A percentile compares a stretch with the other conserved stretches of the same genome.
Conservation (phyloP, 208 protist species). For the Blechomonas ayalai region DNA sequence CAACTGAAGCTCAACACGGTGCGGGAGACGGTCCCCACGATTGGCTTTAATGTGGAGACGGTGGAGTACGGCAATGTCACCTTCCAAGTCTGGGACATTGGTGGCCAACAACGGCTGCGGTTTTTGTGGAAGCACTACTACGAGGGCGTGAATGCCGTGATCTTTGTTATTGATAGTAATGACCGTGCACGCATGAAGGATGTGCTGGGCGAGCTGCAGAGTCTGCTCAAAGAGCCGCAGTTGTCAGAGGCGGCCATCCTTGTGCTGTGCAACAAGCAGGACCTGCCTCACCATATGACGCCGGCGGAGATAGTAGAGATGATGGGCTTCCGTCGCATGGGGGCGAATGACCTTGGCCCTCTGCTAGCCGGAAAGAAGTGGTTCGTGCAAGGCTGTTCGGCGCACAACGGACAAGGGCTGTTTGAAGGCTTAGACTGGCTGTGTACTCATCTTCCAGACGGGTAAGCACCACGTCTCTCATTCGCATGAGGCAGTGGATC, state of each 20-base stretch:
- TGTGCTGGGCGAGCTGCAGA: conserved; percentile 63
- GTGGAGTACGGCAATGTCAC: conserved; percentile 97
- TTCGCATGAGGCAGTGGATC: too few relatives aligned
- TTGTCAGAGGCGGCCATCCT: conserved; percentile 63
- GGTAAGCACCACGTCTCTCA: too few relatives aligned
- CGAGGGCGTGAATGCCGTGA: conserved; percentile 90
- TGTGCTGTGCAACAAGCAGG: conserved; percentile 96
- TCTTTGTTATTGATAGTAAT: conserved; percentile 93
- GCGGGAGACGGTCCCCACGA: conserved; percentile 96
- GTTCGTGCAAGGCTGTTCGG: conserved; percentile 95
- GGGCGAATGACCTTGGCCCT: conserved; percentile 18
- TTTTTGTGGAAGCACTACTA: conserved; percentile 96
- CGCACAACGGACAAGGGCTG: conserved; percentile 93
- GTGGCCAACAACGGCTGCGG: conserved; percentile 94
- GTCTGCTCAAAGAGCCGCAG: conserved; percentile 78
- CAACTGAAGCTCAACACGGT: conserved; percentile 96
- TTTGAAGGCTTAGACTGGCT: conserved; percentile 98
- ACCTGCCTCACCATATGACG: conserved; percentile 63
- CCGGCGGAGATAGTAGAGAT: conserved; percentile 52
- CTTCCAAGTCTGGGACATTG: conserved; percentile 98
- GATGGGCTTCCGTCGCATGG: conserved; percentile 37
- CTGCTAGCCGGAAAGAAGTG: conserved; percentile 58
- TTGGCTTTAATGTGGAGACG: conserved; percentile 97
- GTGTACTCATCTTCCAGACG: conserved; percentile 50
- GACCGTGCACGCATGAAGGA: conserved; percentile 81